Percentiles rank a stretch among this genome's conserved stretches.
phyloP scores from a whole-genome alignment of 345 rosid genomes.

The Brassica nigra region DNA sequence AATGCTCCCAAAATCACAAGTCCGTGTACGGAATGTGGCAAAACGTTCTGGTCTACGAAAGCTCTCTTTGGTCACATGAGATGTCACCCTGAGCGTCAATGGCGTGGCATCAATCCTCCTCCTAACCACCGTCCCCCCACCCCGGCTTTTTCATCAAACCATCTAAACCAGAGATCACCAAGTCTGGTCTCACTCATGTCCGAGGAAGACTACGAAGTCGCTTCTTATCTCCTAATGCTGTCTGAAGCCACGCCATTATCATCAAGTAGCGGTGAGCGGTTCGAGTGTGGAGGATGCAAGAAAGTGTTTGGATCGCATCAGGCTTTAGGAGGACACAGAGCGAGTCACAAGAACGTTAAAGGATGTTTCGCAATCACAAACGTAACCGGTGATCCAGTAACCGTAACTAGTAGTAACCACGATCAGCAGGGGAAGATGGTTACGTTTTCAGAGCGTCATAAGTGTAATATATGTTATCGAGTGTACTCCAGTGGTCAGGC shows the following conservation, averaged over 20 bases:
- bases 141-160: constrained; percentile 29
- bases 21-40: constrained; percentile 94
- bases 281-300: constrained; percentile 82
- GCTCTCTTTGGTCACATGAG: constrained; percentile 96
- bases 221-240: constrained; percentile 64
- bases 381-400: constrained; percentile 37
- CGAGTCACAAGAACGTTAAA: constrained; percentile 79
- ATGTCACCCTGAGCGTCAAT: constrained; percentile 91
- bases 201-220: constrained; percentile 72
- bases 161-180: neutral
- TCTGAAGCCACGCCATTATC: constrained; percentile 34
- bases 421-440: constrained; percentile 33
- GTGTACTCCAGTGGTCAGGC: constrained; percentile 76
- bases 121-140: constrained; percentile 41
- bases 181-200: constrained; percentile 40
- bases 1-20: constrained; percentile 68
- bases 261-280: constrained; percentile 35
- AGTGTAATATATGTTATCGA: constrained; percentile 63
- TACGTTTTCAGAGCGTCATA: constrained; percentile 47
- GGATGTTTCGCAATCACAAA: constrained; percentile 74
- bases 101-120: constrained; percentile 84
- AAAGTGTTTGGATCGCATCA: constrained; percentile 85
- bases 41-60: constrained; percentile 86
- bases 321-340: constrained; percentile 90
- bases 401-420: constrained; percentile 25